Percentiles rank a stretch among this genome's conserved stretches.
These are phyloP conservation scores for Rhodamnia rubescens DNA, from an alignment of 345 rosid genomes.

Conservation along the genomic window DNA sequence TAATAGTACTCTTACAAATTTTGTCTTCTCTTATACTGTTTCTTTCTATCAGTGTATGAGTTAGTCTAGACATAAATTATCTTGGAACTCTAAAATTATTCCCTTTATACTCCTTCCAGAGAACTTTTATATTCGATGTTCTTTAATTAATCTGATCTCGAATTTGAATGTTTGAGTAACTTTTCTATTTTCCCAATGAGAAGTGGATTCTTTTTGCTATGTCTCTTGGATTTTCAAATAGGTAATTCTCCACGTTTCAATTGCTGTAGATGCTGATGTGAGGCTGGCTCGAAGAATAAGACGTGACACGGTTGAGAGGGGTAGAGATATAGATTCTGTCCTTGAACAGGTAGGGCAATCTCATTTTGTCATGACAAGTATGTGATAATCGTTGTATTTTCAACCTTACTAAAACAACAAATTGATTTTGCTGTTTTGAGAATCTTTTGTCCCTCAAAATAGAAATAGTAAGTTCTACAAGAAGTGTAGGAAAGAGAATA, in stretches of 20 bases:
- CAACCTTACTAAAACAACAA: background rate
- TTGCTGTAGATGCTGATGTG: constrained; percentile 91
- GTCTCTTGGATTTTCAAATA: background rate
- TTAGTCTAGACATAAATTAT: background rate
- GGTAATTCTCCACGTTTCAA: background rate
- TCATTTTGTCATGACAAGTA: background rate
- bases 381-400: background rate
- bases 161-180: background rate
- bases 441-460: background rate
- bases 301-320: constrained; percentile 96
- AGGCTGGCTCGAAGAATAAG: constrained; percentile 99
- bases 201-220: background rate
- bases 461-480: background rate
- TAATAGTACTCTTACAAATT: background rate
- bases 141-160: background rate
- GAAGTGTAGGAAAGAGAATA: background rate
- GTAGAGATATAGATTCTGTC: constrained; percentile 89
- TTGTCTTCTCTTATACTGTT: background rate
- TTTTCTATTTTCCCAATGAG: background rate
- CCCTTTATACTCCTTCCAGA: background rate
- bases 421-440: background rate
- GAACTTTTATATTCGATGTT: background rate
- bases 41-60: background rate
- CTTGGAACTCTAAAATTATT: background rate
- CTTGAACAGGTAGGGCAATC: constrained; percentile 76